phyloP scores from a whole-genome alignment of 192 early-diverging fungal genomes.

The Chytriomyces hyalinus region DNA sequence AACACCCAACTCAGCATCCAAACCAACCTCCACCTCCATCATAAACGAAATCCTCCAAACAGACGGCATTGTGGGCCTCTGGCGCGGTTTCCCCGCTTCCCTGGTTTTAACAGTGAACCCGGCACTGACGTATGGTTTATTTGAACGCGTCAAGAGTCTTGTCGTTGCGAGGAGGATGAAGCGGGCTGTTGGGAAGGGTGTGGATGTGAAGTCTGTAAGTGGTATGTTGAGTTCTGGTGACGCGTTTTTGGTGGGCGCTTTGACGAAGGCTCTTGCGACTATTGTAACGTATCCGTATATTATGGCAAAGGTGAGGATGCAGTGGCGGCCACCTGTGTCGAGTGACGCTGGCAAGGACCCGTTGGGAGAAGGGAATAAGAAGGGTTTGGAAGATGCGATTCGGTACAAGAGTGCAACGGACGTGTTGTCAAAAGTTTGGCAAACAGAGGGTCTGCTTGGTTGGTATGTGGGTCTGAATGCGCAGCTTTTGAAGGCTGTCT shows the following conservation, averaged over 20 bases:
- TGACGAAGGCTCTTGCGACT: constrained; percentile 88
- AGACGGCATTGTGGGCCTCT: constrained; percentile 82
- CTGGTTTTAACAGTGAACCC: constrained; percentile 89
- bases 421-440: constrained; percentile 78
- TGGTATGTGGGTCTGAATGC: constrained; percentile 97
- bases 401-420: constrained; percentile 83
- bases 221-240: constrained; percentile 65
- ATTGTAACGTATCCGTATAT: constrained; percentile 87
- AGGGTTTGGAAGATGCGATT: constrained; percentile 48
- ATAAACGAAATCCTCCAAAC: constrained; percentile 70
- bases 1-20: constrained; percentile 56
- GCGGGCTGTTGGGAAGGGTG: constrained; percentile 5
- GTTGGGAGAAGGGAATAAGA: neutral
- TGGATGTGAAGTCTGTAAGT: neutral
- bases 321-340: constrained; percentile 62
- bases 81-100: constrained; percentile 89
- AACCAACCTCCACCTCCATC: constrained; percentile 64
- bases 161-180: neutral
- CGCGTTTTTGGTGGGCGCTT: constrained; percentile 86
- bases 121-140: constrained; percentile 95
- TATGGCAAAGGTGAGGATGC: constrained; percentile 97
- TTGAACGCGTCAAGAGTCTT: constrained; percentile 69
- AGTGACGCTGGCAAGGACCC: neutral
- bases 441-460: constrained; percentile 79
- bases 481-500: constrained; percentile 97